These are phyloP conservation scores for Orbilia brochopaga DNA, from an alignment of 2,329 filamentous ascomycete species.

Conservation along the genomic window DNA sequence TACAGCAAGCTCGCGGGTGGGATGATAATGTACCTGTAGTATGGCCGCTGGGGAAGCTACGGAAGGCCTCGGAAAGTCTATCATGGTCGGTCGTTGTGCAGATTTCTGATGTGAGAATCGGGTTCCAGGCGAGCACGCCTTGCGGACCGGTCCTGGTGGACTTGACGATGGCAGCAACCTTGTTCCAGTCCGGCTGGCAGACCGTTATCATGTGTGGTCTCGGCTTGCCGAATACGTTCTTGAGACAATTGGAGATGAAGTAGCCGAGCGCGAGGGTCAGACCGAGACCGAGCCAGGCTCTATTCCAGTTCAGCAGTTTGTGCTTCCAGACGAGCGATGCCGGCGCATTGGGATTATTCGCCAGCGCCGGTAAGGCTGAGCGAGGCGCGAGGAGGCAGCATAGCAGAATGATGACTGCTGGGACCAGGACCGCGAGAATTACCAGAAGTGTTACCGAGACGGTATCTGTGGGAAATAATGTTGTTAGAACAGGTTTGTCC, in stretches of 20 bases:
- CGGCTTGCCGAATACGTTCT: conserved; percentile 72
- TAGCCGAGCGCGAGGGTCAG: conserved; percentile 74
- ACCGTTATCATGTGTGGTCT: conserved; percentile 70
- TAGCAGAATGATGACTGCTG: conserved; percentile 33
- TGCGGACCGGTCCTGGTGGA: conserved; percentile 64
- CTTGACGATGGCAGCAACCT: conserved; percentile 67
- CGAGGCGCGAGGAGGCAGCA: conserved; percentile 35
- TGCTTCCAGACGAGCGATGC: conserved; percentile 73
- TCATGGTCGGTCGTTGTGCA: conserved; percentile 70
- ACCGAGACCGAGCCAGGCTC: conserved; percentile 80
- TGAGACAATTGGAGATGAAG: conserved; percentile 84
- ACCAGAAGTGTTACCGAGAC: conserved; percentile 25
- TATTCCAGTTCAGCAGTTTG: conserved; percentile 90
- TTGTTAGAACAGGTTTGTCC: conserved; percentile 1
- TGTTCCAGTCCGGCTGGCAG: conserved; percentile 75
- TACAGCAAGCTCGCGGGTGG: conserved; percentile 13
- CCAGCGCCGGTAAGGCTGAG: conserved; percentile 37
- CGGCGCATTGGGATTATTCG: conserved; percentile 59
- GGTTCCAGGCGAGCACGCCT: conserved; percentile 65
- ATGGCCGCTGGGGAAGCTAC: conserved; percentile 81
- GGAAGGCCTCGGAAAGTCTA: conserved; percentile 78
- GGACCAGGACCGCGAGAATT: conserved; percentile 29
- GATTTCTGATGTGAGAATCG: conserved; percentile 76
- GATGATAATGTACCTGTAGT: conserved; percentile 63
- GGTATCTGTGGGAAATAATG: conserved; percentile 18